A percentile compares a stretch with the other conserved stretches of the same genome.
Evolutionary conservation across 768 basidiomycete genomes (phyloP).

Genomic region (Lactarius hatsudake): DNA sequence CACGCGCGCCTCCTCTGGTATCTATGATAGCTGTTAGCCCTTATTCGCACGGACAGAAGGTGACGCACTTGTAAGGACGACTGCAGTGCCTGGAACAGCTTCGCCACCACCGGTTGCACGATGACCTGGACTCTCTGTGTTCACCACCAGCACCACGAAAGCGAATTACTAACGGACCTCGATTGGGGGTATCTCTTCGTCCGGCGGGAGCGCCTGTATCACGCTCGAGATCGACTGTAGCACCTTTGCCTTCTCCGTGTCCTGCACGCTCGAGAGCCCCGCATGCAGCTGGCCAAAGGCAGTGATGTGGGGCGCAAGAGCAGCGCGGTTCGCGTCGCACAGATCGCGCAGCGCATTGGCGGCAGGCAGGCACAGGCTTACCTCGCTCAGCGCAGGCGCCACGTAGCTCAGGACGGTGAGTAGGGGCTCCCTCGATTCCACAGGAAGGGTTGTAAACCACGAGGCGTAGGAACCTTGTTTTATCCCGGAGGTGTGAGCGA

Average conservation of each 20-base stretch:
- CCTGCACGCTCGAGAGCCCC: slow-evolving; percentile 71
- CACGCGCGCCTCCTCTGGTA: slow-evolving; percentile 68
- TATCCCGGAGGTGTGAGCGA: neutral
- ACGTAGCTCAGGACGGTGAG: slow-evolving; percentile 68
- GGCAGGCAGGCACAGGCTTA: slow-evolving; percentile 61
- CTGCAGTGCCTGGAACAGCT: slow-evolving; percentile 59
- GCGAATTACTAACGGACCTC: slow-evolving; percentile 44
- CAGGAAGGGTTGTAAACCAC: slow-evolving; percentile 65
- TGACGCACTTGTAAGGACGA: slow-evolving; percentile 50
- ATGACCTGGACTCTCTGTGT: slow-evolving; percentile 51
- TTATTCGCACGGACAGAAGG: neutral
- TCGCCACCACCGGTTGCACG: slow-evolving; percentile 68
- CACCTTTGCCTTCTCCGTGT: slow-evolving; percentile 86
- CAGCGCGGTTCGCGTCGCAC: slow-evolving; percentile 87
- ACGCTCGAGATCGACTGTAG: slow-evolving; percentile 92
- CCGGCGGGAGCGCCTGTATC: slow-evolving; percentile 82
- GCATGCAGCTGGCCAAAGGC: slow-evolving; percentile 86
- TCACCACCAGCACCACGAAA: neutral
- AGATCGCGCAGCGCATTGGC: slow-evolving; percentile 81
- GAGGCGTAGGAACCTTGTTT: slow-evolving; percentile 66
- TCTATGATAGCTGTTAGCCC: slow-evolving; percentile 38
- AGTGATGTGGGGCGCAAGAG: slow-evolving; percentile 76
- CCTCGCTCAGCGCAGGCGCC: slow-evolving; percentile 66
- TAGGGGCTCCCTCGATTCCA: slow-evolving; percentile 41
- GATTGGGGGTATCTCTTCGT: slow-evolving; percentile 74